Percentiles rank a stretch among this genome's conserved stretches.
phyloP scores from a whole-genome alignment of 2,329 filamentous ascomycete species.

The Thelonectria olida region DNA sequence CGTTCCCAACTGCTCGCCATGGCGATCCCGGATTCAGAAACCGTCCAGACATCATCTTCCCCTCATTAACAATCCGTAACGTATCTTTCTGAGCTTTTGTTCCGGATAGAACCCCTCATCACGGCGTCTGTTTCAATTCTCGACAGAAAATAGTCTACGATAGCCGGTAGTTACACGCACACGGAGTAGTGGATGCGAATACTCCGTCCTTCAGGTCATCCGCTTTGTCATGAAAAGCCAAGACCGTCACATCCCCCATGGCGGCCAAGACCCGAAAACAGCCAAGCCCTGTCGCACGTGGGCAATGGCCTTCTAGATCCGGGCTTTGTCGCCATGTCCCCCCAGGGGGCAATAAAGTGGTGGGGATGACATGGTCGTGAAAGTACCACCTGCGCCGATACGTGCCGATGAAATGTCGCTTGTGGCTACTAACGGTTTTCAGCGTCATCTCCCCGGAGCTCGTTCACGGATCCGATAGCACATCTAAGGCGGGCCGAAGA shows the following conservation, averaged over 20 bases:
- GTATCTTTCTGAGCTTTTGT: background rate
- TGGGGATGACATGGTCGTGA: conserved; percentile 4
- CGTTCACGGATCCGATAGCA: background rate
- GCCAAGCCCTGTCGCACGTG: conserved; percentile 42
- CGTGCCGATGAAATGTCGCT: no score
- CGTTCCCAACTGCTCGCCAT: background rate
- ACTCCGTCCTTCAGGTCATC: no score
- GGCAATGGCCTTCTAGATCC: conserved; percentile 20
- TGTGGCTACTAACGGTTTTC: background rate
- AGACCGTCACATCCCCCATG: background rate
- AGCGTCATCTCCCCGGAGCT: no score
- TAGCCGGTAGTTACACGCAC: no score
- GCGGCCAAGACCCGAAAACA: conserved; percentile 26
- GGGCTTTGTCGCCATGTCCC: background rate
- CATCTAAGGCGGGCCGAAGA: conserved; percentile 8
- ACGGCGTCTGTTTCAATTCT: no score
- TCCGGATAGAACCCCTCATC: background rate
- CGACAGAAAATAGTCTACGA: background rate
- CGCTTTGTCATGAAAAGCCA: background rate
- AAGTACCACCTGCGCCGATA: no score
- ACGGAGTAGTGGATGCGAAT: no score
- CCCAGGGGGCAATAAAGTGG: conserved; percentile 8
- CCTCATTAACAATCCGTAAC: background rate
- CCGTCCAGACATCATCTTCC: background rate
- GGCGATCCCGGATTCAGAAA: conserved; percentile 5